A percentile compares a stretch with the other conserved stretches of the same genome.
These are phyloP conservation scores for Pyrenophora seminiperda DNA, from an alignment of 2,329 filamentous ascomycete genomes.

Conservation along the genomic window DNA sequence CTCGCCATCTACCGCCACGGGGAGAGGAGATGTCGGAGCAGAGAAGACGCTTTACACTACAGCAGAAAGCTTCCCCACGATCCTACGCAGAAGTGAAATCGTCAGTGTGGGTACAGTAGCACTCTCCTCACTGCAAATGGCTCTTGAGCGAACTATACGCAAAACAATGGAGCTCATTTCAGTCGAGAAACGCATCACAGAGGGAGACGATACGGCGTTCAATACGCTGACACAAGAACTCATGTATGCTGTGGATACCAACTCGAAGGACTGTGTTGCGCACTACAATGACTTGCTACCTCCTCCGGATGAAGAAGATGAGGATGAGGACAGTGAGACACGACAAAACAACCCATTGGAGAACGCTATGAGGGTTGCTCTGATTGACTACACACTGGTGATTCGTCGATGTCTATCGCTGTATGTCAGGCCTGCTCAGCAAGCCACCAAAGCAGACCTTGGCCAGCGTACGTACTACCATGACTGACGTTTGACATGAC, in stretches of 20 bases:
- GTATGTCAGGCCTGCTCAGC: slow-evolving; percentile 68
- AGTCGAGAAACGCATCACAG: slow-evolving; percentile 74
- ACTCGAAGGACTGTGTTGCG: slow-evolving; percentile 76
- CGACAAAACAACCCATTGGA: slow-evolving; percentile 63
- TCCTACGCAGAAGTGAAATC: slow-evolving; percentile 85
- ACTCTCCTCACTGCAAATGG: slow-evolving; percentile 80
- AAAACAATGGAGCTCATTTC: slow-evolving; percentile 85
- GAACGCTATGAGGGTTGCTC: slow-evolving; percentile 79
- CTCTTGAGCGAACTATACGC: slow-evolving; percentile 83
- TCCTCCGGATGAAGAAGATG: slow-evolving; percentile 44
- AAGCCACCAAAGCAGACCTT: slow-evolving; percentile 64
- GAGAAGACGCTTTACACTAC: slow-evolving; percentile 87
- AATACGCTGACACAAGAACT: slow-evolving; percentile 75
- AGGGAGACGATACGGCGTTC: slow-evolving; percentile 73
- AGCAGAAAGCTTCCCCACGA: slow-evolving; percentile 86
- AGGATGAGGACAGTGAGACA: slow-evolving; percentile 51
- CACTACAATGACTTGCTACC: slow-evolving; percentile 78
- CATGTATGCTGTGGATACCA: slow-evolving; percentile 74
- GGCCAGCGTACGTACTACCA: slow-evolving; percentile 62
- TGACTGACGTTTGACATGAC: slow-evolving; percentile 12
- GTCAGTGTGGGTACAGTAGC: slow-evolving; percentile 68
- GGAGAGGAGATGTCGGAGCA: slow-evolving; percentile 73
- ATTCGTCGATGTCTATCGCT: slow-evolving; percentile 79
- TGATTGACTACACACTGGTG: slow-evolving; percentile 87
- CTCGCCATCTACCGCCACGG: slow-evolving; percentile 67